These are phyloP conservation scores for Carex arenaria DNA, from an alignment of 202 grass and related monocot genomes.

Conservation along the genomic window DNA sequence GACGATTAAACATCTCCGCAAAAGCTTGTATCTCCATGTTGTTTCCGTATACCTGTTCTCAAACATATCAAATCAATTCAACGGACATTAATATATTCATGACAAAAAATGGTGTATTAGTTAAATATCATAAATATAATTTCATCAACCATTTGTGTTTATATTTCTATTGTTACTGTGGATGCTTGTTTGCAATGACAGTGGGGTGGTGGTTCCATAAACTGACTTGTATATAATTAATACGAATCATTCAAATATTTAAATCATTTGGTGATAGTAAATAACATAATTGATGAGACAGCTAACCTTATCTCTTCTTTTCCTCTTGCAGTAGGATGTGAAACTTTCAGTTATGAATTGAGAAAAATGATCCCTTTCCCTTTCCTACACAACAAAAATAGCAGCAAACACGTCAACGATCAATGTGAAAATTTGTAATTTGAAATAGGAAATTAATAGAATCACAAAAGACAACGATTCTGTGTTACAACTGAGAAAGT, in stretches of 20 bases:
- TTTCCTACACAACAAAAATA: slow-evolving; percentile 54
- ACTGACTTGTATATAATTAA: not conserved
- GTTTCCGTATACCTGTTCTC: slow-evolving; percentile 84
- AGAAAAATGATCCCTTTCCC: slow-evolving; percentile 94
- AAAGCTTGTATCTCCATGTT: slow-evolving; percentile 99
- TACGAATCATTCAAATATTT: slow-evolving; percentile 6
- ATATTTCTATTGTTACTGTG: not conserved
- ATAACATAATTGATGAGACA: slow-evolving; percentile 16
- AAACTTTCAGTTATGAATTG: slow-evolving; percentile 95
- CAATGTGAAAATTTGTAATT: not conserved
- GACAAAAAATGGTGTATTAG: not conserved
- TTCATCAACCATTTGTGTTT: not conserved
- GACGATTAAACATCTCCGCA: slow-evolving; percentile 99
- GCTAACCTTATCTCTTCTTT: slow-evolving; percentile 96
- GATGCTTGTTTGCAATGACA: not conserved
- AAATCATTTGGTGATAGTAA: not conserved
- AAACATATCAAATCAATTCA: slow-evolving; percentile 9
- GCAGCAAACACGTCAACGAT: not conserved
- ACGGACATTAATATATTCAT: not conserved
- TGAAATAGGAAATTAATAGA: not conserved
- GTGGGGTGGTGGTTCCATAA: not conserved
- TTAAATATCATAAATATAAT: not conserved
- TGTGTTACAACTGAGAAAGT: not conserved
- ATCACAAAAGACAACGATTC: not conserved
- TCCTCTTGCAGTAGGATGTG: slow-evolving; percentile 91